phyloP scores from a whole-genome alignment of 768 basidiomycete genomes.

The Amylocystis lapponica region DNA sequence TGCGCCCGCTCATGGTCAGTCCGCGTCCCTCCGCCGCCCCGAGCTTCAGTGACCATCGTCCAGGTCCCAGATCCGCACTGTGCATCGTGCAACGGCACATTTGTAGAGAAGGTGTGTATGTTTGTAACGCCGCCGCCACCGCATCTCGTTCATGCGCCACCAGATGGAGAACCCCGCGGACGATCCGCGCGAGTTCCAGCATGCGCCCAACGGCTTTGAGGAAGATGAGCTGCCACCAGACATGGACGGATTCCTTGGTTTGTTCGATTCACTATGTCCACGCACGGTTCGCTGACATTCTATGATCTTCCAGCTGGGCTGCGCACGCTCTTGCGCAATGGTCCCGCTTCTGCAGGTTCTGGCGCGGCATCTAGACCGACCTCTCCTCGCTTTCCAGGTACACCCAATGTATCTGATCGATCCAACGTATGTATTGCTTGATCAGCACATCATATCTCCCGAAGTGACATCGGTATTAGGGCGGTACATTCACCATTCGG shows the following conservation, averaged over 20 bases:
- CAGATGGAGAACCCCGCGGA: constrained; percentile 73
- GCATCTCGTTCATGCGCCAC: neutral
- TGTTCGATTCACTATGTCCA: constrained; percentile 3
- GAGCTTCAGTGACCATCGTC: constrained; percentile 6
- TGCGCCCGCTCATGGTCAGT: constrained; percentile 78
- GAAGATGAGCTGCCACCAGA: constrained; percentile 16
- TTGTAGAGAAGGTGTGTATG: constrained; percentile 68
- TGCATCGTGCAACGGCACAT: constrained; percentile 73
- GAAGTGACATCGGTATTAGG: too few species aligned
- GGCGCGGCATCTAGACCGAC: neutral
- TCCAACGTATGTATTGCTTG: too few species aligned
- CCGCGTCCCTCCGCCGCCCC: constrained; percentile 4
- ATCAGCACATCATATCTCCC: too few species aligned
- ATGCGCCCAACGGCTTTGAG: constrained; percentile 22
- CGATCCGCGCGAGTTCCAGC: constrained; percentile 67
- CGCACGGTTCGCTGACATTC: neutral
- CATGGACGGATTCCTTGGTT: constrained; percentile 47
- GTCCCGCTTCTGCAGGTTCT: neutral
- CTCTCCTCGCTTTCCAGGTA: constrained; percentile 1
- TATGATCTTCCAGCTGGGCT: constrained; percentile 11
- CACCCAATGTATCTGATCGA: neutral
- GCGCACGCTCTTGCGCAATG: constrained; percentile 12
- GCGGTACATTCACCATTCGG: too few species aligned
- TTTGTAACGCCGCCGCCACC: neutral
- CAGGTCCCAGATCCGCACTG: constrained; percentile 81